These are phyloP conservation scores for Aspergillus glaucus DNA, from an alignment of 2,329 filamentous ascomycete species.

Conservation along the genomic window DNA sequence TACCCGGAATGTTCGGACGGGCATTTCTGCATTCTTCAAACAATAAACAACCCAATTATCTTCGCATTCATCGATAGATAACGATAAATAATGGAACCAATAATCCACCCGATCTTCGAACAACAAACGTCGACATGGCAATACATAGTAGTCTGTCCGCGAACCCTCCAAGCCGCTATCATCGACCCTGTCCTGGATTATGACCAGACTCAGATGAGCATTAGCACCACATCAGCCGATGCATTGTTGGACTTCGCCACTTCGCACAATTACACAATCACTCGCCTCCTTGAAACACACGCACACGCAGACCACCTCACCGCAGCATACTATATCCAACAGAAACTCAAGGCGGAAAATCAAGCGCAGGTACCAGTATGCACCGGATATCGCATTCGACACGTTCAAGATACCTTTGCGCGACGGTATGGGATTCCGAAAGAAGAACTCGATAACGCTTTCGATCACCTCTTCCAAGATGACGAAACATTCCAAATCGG, in stretches of 20 bases:
- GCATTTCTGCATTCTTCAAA: neutral
- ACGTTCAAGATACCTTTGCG: slow-evolving; percentile 49
- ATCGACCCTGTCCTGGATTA: slow-evolving; percentile 58
- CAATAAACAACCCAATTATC: neutral
- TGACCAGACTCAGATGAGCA: slow-evolving; percentile 32
- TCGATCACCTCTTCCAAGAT: slow-evolving; percentile 51
- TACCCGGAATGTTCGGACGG: neutral
- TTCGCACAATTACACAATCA: slow-evolving; percentile 41
- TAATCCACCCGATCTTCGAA: slow-evolving; percentile 36
- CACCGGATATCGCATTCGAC: slow-evolving; percentile 50
- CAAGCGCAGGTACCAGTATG: slow-evolving; percentile 42
- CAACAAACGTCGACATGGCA: slow-evolving; percentile 49
- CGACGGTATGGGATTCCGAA: slow-evolving; percentile 42
- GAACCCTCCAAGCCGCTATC: slow-evolving; percentile 44
- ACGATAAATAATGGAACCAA: slow-evolving; percentile 21
- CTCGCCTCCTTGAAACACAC: slow-evolving; percentile 55
- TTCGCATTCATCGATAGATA: neutral
- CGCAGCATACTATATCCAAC: slow-evolving; percentile 51
- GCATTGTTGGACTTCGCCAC: slow-evolving; percentile 39
- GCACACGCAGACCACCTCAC: slow-evolving; percentile 49
- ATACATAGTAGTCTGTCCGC: slow-evolving; percentile 51
- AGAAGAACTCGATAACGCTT: slow-evolving; percentile 42
- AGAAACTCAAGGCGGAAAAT: slow-evolving; percentile 25
- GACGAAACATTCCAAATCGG: slow-evolving; percentile 51
- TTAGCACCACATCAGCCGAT: slow-evolving; percentile 49